phyloP scores from a whole-genome alignment of 2,329 filamentous ascomycete species.

The Pseudogymnoascus sp. region DNA sequence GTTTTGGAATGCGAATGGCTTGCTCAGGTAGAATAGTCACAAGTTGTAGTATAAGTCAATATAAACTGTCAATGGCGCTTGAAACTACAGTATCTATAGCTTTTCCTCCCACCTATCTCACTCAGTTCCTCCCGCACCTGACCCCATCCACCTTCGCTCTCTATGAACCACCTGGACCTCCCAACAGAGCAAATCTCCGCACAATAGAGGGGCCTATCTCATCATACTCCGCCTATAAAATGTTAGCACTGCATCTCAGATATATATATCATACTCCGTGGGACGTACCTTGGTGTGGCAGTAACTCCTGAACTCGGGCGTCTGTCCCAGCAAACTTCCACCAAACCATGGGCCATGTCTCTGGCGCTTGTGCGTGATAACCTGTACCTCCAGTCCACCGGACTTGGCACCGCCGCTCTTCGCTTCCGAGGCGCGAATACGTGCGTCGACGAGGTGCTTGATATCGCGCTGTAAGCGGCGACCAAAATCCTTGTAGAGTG shows the following conservation, averaged over 20 bases:
- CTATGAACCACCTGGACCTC: slow-evolving; percentile 78
- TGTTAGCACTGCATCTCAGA: slow-evolving; percentile 4
- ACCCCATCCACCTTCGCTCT: not conserved
- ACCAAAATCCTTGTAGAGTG: slow-evolving; percentile 97
- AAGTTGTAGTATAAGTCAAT: not conserved
- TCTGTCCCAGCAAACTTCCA: slow-evolving; percentile 91
- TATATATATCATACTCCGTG: not conserved
- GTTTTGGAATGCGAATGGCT: not conserved
- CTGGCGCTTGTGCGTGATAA: slow-evolving; percentile 96
- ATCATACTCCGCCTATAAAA: slow-evolving; percentile 59
- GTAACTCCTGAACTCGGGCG: slow-evolving; percentile 96
- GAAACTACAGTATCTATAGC: slow-evolving; percentile 11
- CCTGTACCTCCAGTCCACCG: slow-evolving; percentile 91
- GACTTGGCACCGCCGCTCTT: slow-evolving; percentile 87
- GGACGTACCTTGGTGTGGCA: slow-evolving; percentile 78
- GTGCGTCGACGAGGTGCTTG: slow-evolving; percentile 85
- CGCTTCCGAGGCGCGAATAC: slow-evolving; percentile 86
- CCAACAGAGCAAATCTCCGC: slow-evolving; percentile 84
- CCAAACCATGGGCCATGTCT: slow-evolving; percentile 98
- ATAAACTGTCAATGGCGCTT: slow-evolving; percentile 6
- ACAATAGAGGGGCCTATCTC: slow-evolving; percentile 96
- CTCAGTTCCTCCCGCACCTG: not conserved
- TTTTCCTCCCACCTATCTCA: not conserved
- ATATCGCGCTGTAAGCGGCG: slow-evolving; percentile 94
- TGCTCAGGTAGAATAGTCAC: not conserved